Evolutionary conservation across 805 yeast species (phyloP), one percentile per base, ranked within the genome.

Genomic region (Candida berthetii): DNA sequence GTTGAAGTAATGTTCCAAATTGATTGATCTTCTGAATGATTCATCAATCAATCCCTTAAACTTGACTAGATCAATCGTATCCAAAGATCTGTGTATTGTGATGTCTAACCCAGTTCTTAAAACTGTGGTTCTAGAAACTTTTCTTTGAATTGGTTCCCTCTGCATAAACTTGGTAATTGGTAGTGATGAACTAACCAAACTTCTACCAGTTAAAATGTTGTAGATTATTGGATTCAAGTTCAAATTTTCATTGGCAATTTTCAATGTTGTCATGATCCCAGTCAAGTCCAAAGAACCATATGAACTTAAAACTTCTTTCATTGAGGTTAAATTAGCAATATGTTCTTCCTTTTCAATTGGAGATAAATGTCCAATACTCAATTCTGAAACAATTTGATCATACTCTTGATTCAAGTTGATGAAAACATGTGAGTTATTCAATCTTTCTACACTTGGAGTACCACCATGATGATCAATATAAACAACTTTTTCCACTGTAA

Each of bases 141-240:
- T 56, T 29, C 55, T 54, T 15, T 38, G 38, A 3, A 48, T 37
- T 2, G 33, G 20, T 29, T 49, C 52, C 13, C 43, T 45, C n/a
- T 50, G 41, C 3, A 52, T 47, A 25, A 57, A 57, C 44, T 66
- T 68, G 22, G 59, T 72, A 20, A 85, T 78, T 0, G 99, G 97
- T 34, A 93, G 67, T 0, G 98, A 90, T 0, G 96, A 87, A 1
- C 96, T 88, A 17, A 91, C 81, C 9, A 87, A 72, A 1, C 98
- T 88, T 40, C 98, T 69, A 58, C 93, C 98, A 0, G 99, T 93
- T 31, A 93, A 69, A 14, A 93, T 74, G 57, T 93, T 93, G 61
- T 90, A 87, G 14, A 93, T 78, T 34, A 93, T 74, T 2, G 99
- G 99, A 58, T 93, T 93, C 45, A 74, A 72, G 11, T 59, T 60